Base-by-base conservation (phyloP, 148 eudicot genomes). In the Drosera capensis region DNA sequence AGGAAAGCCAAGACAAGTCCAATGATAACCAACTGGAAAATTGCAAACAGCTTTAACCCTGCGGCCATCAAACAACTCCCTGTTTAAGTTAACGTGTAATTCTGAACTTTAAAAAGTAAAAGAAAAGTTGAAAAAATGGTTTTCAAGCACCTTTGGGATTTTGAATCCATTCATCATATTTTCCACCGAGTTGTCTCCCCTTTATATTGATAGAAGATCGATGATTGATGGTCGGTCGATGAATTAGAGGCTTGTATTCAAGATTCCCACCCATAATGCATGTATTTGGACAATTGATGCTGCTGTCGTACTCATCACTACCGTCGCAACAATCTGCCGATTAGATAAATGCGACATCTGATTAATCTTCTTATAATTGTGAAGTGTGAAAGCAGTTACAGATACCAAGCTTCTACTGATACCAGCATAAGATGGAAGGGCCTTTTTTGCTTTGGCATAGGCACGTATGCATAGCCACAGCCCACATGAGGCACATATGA, bases 321-420 rank as follows among this genome's bases (percentile, higher is more conserved):
- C 96, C 96, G 73, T 88, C 96, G 63, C 96, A 88, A 42, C 96
- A 88, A 69, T 88, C 96, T 88, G 43, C 52, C n/a, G n/a, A n/a
- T n/a, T n/a, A n/a, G n/a, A n/a, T n/a, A n/a, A n/a, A 52, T 26
- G 30, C 31, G 36, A 54, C 49, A 58, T 28, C 3, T 2, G 51
- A 25, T 15, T 41, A 20, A 37, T 25, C 26, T 11, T 23, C 35
- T 3, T 3, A 8, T 1, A 7, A n/a, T 3, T 40, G 31, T 28
- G 6, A 4, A 28, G 31, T 2, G n/a, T 15, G 6, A 4, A 34
- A 34, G 38, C 2, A 34, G 13, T n/a, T n/a, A 28, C 11, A 34
- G 38, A 34, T 11, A 28, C 31, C 11, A 28, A 0, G 31, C 5
- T 5, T 5, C 5, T 28, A 28, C 31, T 28, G 31, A 6, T 11